A percentile compares a stretch with the other conserved stretches of the same genome.
Evolutionary conservation across 768 basidiomycete genomes (phyloP).

Genomic region (Rhizopogon sp.): DNA sequence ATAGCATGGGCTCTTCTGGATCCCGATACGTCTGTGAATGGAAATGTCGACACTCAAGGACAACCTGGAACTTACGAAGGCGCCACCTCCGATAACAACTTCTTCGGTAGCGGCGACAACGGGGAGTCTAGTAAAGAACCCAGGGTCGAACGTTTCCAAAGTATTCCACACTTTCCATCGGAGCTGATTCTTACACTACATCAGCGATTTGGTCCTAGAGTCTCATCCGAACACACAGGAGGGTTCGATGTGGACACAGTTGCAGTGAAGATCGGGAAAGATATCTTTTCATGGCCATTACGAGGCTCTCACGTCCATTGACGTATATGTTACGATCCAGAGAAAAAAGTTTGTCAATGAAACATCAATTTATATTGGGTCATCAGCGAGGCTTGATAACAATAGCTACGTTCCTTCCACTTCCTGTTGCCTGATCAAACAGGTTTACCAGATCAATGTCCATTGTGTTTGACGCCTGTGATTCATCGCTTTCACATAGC

Average conservation of each 20-base stretch:
- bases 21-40: conserved; percentile 1
- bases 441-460: conserved; percentile 52
- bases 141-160: conserved; percentile 29
- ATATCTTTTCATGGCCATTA: conserved; percentile 45
- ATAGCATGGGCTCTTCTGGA: conserved; percentile 82
- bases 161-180: conserved; percentile 48
- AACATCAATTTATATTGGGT: not conserved
- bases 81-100: not conserved
- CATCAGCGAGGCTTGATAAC: conserved; percentile 36
- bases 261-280: conserved; percentile 69
- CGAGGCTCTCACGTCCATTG: conserved; percentile 3
- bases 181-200: conserved; percentile 47
- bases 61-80: not conserved
- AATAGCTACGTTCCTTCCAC: conserved; percentile 67
- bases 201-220: conserved; percentile 33
- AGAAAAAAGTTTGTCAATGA: not conserved
- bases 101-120: not conserved
- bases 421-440: conserved; percentile 69
- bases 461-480: conserved; percentile 19
- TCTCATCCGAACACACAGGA: conserved; percentile 40
- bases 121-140: not conserved
- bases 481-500: conserved; percentile 19
- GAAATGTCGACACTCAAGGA: not conserved
- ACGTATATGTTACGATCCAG: not conserved
- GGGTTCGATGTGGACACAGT: conserved; percentile 50